phyloP scores from a whole-genome alignment of 164 flowering plant species.

The Piper longum region DNA sequence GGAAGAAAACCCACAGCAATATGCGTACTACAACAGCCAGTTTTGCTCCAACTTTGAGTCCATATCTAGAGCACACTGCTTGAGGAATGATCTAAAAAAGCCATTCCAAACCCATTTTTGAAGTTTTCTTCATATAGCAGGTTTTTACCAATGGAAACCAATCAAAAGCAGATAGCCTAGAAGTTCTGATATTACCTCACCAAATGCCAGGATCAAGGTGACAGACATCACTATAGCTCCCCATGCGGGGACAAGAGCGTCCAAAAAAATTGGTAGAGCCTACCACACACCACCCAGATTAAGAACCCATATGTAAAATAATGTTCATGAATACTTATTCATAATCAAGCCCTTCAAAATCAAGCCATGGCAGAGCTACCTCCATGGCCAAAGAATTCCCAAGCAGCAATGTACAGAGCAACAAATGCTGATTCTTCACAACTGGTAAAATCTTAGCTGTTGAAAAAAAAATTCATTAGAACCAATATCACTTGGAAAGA shows the following conservation, averaged over 20 bases:
- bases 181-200: constrained; percentile 32
- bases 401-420: constrained; percentile 48
- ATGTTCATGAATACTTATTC: not conserved
- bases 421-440: constrained; percentile 44
- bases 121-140: not conserved
- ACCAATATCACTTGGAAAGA: no score
- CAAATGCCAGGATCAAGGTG: constrained; percentile 50
- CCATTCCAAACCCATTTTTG: not conserved
- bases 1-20: constrained; percentile 36
- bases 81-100: constrained; percentile 58
- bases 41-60: constrained; percentile 58
- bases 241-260: constrained; percentile 53
- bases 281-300: constrained; percentile 5
- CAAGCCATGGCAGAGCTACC: constrained; percentile 11
- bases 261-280: constrained; percentile 67
- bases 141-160: not conserved
- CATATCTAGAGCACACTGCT: constrained; percentile 57
- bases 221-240: constrained; percentile 54
- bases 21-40: constrained; percentile 35
- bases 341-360: not conserved
- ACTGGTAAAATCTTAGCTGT: constrained; percentile 45
- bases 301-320: not conserved
- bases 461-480: not conserved
- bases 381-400: constrained; percentile 48
- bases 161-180: not conserved